phyloP scores from a whole-genome alignment of 352 stramenopile genomes.

The Blastocystis sp. region DNA sequence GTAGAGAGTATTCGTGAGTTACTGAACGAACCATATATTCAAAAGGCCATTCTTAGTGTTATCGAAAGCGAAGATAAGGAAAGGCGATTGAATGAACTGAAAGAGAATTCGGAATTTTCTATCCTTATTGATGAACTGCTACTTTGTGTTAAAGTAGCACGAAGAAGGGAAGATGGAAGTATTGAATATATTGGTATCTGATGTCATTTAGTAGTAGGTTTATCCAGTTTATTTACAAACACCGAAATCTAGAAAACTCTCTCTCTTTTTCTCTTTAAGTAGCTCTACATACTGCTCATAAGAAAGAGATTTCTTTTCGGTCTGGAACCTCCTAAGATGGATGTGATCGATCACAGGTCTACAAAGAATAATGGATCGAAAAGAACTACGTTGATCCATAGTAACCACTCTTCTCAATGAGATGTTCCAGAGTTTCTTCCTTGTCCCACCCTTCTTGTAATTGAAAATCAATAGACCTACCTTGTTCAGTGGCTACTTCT shows the following conservation, averaged over 20 bases:
- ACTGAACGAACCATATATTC: slow-evolving; percentile 41
- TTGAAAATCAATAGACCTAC: neutral
- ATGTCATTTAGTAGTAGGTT: slow-evolving; percentile 3
- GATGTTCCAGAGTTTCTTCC: neutral
- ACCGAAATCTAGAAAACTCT: neutral
- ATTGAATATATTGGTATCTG: slow-evolving; percentile 9
- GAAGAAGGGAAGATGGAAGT: slow-evolving; percentile 40
- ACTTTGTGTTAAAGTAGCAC: slow-evolving; percentile 26
- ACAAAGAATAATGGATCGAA: neutral
- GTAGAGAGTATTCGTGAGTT: slow-evolving; percentile 36
- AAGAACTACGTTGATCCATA: neutral
- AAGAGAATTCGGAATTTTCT: slow-evolving; percentile 25
- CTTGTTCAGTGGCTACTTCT: neutral
- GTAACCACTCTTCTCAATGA: neutral
- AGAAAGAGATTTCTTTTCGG: neutral
- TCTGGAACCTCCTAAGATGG: neutral
- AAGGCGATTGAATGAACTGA: slow-evolving; percentile 12
- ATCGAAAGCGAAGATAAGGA: slow-evolving; percentile 50
- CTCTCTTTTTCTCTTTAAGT: neutral
- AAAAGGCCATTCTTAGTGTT: slow-evolving; percentile 9
- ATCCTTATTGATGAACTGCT: slow-evolving; percentile 54
- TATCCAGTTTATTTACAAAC: neutral
- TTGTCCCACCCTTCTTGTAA: neutral
- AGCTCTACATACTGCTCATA: neutral
- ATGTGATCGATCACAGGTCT: neutral